Base-by-base conservation (phyloP, 1,284 basidiomycete genomes). In the Schizophyllum amplum region DNA sequence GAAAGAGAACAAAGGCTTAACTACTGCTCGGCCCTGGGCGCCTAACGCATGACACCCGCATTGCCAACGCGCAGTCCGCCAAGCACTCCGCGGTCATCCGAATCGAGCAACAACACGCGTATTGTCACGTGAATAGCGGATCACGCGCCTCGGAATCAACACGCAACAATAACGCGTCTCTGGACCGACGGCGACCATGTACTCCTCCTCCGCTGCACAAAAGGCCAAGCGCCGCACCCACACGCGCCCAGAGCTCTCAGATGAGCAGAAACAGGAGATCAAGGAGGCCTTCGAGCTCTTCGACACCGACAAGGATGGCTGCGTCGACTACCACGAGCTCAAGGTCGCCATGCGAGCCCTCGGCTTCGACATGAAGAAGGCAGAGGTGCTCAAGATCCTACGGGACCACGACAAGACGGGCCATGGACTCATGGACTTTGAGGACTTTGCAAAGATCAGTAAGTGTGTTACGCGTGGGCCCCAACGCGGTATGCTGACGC, bases 271-370 rank as follows among this genome's bases (percentile, higher is more conserved):
- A 65, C 89, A 94, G 67, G 96, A 99, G 75, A 97, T 99, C 65
- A 94, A 94, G 69, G 97, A 99, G 69, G 97, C 97, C 0, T 99
- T 99, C 68, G 95, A 98, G 72, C 85, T 99, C 57, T 99, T 99
- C 69, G 97, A 99, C 75, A 93, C 94, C 27, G 96, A 99, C 80
- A 98, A 98, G 78, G 96, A 99, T 68, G 93, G 94, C n/a, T 86
- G 81, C 55, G 80, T 97, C 60, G 94, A 96, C 75, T 99, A 98
- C 73, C 96, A 99, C 74, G 97, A 99, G 72, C 82, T 99, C 66
- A 98, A 98, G 71, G 97, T 99, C 63, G 94, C 96, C 50, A 94
- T 99, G 92, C 83, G 97, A 52, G 97, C 97, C 4, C 76, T 99
- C 51, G 97, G 97, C 0, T 99, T 99, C 68, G 97, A 98, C 71